Evolutionary conservation across 1,284 basidiomycete species (phyloP).

Genomic region (Agroathelia rolfsii): DNA sequence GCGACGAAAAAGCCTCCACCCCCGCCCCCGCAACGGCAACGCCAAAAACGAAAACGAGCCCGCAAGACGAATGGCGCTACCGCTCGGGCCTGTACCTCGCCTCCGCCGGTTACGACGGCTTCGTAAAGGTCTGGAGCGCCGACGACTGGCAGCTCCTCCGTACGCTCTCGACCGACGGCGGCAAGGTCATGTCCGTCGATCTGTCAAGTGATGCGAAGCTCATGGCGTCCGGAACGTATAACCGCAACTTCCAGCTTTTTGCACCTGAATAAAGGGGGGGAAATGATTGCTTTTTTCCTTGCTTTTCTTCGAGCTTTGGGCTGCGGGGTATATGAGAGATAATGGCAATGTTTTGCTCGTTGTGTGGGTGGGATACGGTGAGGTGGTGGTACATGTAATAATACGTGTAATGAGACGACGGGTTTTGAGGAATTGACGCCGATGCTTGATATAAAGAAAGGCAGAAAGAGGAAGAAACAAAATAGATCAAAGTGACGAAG

Average conservation of each 20-base stretch:
- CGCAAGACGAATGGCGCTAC: conserved; percentile 55
- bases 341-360: no score
- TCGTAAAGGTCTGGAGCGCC: conserved; percentile 94
- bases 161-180: conserved; percentile 85
- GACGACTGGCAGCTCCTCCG: conserved; percentile 95
- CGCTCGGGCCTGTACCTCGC: conserved; percentile 88
- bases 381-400: no score
- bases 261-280: conserved; percentile 67
- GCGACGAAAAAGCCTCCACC: conserved; percentile 16
- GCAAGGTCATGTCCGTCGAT: conserved; percentile 98
- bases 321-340: no score
- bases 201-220: conserved; percentile 75
- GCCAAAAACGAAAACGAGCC: conserved; percentile 6
- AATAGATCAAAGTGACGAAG: no score
- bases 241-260: conserved; percentile 89
- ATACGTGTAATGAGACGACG: no score
- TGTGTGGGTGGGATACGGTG: no score
- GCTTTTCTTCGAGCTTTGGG: no score
- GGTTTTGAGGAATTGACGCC: no score
- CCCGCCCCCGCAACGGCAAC: conserved; percentile 4
- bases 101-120: conserved; percentile 90
- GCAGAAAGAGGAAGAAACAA: no score
- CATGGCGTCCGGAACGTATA: conserved; percentile 86
- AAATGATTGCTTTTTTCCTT: no score
- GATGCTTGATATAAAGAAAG: no score